These are phyloP conservation scores for Schizosaccharomyces versatilis DNA, from an alignment of 1,139 yeast genomes.

Conservation along the genomic window DNA sequence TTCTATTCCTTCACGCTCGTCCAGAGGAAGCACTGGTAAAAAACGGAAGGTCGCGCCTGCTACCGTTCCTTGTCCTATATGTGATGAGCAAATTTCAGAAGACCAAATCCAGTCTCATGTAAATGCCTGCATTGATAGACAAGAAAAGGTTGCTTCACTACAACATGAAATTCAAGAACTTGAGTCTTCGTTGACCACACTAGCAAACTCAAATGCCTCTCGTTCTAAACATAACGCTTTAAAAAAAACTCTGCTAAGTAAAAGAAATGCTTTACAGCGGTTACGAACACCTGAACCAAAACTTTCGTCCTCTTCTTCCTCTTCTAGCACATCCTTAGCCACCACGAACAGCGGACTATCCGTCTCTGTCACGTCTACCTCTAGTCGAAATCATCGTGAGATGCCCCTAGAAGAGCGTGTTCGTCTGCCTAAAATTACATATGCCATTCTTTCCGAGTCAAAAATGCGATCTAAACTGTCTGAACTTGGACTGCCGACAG, in stretches of 20 bases:
- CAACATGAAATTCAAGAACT: too few relatives aligned
- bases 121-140: constrained; percentile 7
- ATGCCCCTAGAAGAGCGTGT: not conserved
- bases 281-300: too few relatives aligned
- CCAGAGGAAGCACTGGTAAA: not conserved
- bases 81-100: constrained; percentile 10
- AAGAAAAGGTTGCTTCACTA: too few relatives aligned
- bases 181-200: too few relatives aligned
- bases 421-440: constrained; percentile 39
- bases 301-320: not conserved
- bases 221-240: too few relatives aligned
- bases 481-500: constrained; percentile 32
- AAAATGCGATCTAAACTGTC: constrained; percentile 41
- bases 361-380: not conserved
- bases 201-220: too few relatives aligned
- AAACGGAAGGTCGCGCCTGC: not conserved
- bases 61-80: constrained; percentile 11
- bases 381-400: not conserved
- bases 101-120: constrained; percentile 11
- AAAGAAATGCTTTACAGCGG: too few relatives aligned
- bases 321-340: not conserved
- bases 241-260: too few relatives aligned
- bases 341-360: not conserved
- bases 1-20: too few relatives aligned
- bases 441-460: constrained; percentile 34